Conservation (phyloP, 345 rosid genomes). For the Bruguiera sexangula region DNA sequence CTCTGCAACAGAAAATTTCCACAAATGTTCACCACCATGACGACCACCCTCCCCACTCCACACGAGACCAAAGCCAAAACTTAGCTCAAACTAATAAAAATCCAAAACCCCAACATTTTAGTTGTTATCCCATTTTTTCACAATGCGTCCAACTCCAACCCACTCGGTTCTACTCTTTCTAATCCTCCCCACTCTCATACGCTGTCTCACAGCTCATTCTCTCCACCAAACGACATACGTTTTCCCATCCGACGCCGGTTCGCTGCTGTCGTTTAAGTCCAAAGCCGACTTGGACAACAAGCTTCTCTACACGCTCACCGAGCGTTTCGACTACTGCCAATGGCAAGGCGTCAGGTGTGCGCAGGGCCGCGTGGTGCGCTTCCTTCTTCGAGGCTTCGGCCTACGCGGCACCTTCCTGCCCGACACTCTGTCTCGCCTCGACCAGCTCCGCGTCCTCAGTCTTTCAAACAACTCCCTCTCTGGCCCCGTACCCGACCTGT, state of each 20-base stretch:
- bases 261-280: constrained; percentile 77
- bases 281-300: constrained; percentile 76
- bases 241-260: constrained; percentile 64
- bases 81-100: too few relatives aligned
- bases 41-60: not conserved
- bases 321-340: constrained; percentile 88
- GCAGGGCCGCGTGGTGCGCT: constrained; percentile 78
- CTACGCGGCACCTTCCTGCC: constrained; percentile 72
- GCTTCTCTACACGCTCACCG: constrained; percentile 64
- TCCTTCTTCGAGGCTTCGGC: constrained; percentile 44
- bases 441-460: constrained; percentile 82
- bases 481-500: constrained; percentile 82
- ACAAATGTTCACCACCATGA: not conserved
- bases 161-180: constrained; percentile 16
- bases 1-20: constrained; percentile 7
- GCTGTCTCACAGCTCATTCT: constrained; percentile 19
- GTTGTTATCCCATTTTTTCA: not conserved
- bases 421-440: constrained; percentile 65
- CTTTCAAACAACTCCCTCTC: constrained; percentile 76
- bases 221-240: constrained; percentile 33
- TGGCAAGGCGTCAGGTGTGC: constrained; percentile 89
- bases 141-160: constrained; percentile 13
- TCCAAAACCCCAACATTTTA: too few relatives aligned
- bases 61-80: too few relatives aligned
- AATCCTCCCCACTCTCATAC: constrained; percentile 10